Evolutionary conservation across 192 early-diverging fungal species (phyloP).

Genomic region (Coemansia sp.): DNA sequence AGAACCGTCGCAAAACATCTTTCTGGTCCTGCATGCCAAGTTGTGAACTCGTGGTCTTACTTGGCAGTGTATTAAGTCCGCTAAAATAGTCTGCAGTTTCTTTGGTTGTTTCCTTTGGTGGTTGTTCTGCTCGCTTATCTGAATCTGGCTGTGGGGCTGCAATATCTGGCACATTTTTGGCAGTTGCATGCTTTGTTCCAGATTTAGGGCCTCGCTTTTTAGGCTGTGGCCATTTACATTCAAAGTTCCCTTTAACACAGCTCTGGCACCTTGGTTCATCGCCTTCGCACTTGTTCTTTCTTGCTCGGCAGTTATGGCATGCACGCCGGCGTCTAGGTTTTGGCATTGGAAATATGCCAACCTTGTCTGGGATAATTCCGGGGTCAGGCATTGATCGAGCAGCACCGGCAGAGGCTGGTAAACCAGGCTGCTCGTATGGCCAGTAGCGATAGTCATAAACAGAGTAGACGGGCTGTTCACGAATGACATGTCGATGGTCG

Average conservation of each 20-base stretch:
- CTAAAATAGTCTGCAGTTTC: not conserved
- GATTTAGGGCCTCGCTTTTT: conserved; percentile 54
- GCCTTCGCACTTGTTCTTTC: conserved; percentile 45
- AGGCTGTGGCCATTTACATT: conserved; percentile 45
- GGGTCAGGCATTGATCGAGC: not conserved
- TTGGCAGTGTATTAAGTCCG: not conserved
- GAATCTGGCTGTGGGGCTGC: too few relatives aligned
- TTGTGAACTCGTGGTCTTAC: not conserved
- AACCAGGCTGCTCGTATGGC: conserved; percentile 22
- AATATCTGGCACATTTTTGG: not conserved
- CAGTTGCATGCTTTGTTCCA: conserved; percentile 1
- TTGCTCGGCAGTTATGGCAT: conserved; percentile 44
- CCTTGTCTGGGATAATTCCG: not conserved
- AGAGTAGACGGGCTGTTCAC: conserved; percentile 19
- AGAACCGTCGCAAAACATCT: conserved; percentile 38
- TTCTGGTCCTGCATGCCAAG: not conserved
- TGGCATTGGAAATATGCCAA: conserved; percentile 11
- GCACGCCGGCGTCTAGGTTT: conserved; percentile 26
- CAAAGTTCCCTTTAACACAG: conserved; percentile 27
- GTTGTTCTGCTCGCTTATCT: not conserved
- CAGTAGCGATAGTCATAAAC: conserved; percentile 32
- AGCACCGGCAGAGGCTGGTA: not conserved
- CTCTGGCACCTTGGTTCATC: conserved; percentile 24
- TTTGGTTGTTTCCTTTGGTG: too few relatives aligned
- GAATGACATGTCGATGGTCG: conserved; percentile 9